A percentile compares a stretch with the other conserved stretches of the same genome.
phyloP scores from a whole-genome alignment of 257 asterid species.

The Lavandula angustifolia region DNA sequence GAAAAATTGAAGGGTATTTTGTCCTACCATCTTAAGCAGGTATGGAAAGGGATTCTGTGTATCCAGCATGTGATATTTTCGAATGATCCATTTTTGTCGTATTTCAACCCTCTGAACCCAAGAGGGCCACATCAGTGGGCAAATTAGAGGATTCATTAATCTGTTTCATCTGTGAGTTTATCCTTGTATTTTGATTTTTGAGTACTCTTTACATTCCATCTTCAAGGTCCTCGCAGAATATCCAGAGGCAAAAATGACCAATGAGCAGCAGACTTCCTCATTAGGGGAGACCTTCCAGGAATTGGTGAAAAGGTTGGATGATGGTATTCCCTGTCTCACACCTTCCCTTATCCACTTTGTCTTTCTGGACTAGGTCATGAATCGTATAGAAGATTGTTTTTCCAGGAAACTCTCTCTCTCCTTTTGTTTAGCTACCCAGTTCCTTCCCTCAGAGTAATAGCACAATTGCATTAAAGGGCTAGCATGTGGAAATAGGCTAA shows the following conservation, averaged over 20 bases:
- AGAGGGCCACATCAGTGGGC: no score
- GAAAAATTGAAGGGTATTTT: constrained; percentile 64
- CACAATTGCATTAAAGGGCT: not conserved
- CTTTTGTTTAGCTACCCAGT: not conserved
- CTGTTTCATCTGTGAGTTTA: not conserved
- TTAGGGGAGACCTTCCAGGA: constrained; percentile 75
- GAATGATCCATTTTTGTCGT: constrained; percentile 2
- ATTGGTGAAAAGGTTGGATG: constrained; percentile 91
- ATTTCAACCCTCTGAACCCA: constrained; percentile 17
- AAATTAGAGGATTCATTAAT: not conserved
- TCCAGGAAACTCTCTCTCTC: constrained; percentile 6
- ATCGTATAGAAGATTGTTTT: constrained; percentile 10
- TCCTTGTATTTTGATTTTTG: not conserved
- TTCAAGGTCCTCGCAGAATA: constrained; percentile 73
- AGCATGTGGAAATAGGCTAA: not conserved
- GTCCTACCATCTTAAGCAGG: constrained; percentile 84
- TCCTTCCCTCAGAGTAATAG: not conserved
- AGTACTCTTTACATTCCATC: constrained; percentile 25
- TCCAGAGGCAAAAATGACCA: constrained; percentile 83
- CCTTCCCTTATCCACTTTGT: constrained; percentile 29
- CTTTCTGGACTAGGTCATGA: constrained; percentile 20
- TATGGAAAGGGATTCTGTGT: constrained; percentile 43
- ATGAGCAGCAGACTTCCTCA: constrained; percentile 67
- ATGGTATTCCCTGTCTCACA: constrained; percentile 73
- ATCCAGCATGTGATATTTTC: not conserved